Evolutionary conservation across 2,329 filamentous ascomycete genomes (phyloP), one percentile per base, ranked within the genome.

Genomic region (Alternaria sp.): DNA sequence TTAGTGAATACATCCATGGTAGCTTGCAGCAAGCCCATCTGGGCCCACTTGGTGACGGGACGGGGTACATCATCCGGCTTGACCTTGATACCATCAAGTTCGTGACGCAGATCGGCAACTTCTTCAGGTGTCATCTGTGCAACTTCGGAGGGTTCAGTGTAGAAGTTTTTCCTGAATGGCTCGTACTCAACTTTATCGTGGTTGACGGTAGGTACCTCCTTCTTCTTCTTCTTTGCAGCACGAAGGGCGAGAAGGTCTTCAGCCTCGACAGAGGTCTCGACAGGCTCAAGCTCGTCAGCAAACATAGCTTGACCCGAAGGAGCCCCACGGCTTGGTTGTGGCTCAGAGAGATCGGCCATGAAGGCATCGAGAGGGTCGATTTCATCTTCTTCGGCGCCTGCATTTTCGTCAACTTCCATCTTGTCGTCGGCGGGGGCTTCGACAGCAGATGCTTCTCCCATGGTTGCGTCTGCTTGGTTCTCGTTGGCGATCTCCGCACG

Each of bases 321-420:
- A 44, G 83, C 68, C 63, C 84, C 84, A 48, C 80, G 82, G 63
- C 51, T 77, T 51, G 77, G 78, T 54, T 79, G 62, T 9, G 66
- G 46, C 48, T 75, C 72, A 57, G 71, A 43, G 51, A 91, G 83
- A 62, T 86, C 87, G 53, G 89, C 90, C 95, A 99, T 99, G 81
- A 96, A 99, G n/a, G 93, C 94, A 81, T 99, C 95, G 38, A 99
- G 83, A 7, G 95, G 93, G 76, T 99, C 95, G 36, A 95, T 81
- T 32, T 92, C 88, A 46, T 93, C 92, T 55, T 93, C 89, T 57
- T 88, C 84, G 32, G 81, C 78, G 64, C 68, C 73, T 69, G 68
- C 67, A 52, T 61, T 64, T 54, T 71, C 80, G 66, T 88, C 87
- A 60, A 87, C 80, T 28, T 88, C 84, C 86, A 89, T 89, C 34